These are phyloP conservation scores for Phytopythium litorale DNA, from an alignment of 352 stramenopile genomes.

Conservation along the genomic window DNA sequence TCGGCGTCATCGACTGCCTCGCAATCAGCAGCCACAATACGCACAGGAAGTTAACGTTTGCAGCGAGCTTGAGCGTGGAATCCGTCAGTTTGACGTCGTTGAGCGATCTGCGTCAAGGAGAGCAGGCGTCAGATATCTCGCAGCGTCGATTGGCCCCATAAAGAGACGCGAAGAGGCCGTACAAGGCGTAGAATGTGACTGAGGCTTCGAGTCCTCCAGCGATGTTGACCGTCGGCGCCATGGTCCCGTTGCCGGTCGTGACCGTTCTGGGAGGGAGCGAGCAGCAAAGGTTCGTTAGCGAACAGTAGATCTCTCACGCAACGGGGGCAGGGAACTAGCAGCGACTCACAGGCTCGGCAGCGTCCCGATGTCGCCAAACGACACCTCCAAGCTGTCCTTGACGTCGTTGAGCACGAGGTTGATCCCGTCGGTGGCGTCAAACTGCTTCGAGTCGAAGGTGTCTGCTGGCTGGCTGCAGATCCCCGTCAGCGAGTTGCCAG, in stretches of 20 bases:
- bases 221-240: background rate
- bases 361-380: background rate
- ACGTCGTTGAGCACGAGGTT: background rate
- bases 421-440: background rate
- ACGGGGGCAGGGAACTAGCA: background rate
- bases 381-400: background rate
- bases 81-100: background rate
- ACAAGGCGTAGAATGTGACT: background rate
- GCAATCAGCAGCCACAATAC: background rate
- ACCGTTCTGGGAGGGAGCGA: background rate
- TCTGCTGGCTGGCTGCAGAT: no score
- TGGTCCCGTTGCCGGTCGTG: background rate
- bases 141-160: background rate
- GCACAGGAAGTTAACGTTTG: background rate
- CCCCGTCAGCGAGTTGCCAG: no score
- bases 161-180: background rate
- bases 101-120: background rate
- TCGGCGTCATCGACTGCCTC: background rate
- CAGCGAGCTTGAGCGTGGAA: background rate
- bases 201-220: background rate
- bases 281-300: background rate
- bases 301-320: background rate
- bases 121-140: background rate
- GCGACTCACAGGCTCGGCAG: background rate
- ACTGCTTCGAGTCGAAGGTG: background rate